These are phyloP conservation scores for Drechslerella dactyloides DNA, from an alignment of 2,329 filamentous ascomycete species.

Conservation along the genomic window DNA sequence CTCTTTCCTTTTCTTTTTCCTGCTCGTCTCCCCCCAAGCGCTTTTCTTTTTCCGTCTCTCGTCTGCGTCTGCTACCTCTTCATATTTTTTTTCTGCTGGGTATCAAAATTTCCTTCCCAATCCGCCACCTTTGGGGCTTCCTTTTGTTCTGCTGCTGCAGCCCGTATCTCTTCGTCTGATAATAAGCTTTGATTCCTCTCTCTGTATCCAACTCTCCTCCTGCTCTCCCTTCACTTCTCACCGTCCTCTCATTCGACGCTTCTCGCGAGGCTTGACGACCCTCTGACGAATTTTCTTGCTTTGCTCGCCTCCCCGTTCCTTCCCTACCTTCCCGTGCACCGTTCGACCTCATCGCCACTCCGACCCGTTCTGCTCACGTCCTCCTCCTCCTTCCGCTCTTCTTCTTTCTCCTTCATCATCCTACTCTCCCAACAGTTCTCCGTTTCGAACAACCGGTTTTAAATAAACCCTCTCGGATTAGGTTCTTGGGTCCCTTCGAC, in stretches of 20 bases:
- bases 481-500: constrained; percentile 32
- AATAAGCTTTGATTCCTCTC: constrained; percentile 48
- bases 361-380: constrained; percentile 8
- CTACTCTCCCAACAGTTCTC: not conserved
- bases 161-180: constrained; percentile 49
- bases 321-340: constrained; percentile 13
- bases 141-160: constrained; percentile 12
- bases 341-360: constrained; percentile 16
- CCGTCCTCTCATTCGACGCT: constrained; percentile 43
- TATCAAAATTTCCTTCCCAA: constrained; percentile 51
- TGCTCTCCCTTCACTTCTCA: constrained; percentile 2
- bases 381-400: constrained; percentile 8
- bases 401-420: not conserved
- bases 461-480: constrained; percentile 27
- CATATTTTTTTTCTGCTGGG: constrained; percentile 20
- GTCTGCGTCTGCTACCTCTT: constrained; percentile 10
- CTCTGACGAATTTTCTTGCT: constrained; percentile 44
- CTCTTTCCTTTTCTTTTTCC: not conserved
- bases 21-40: not conserved
- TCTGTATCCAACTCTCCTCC: constrained; percentile 9
- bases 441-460: constrained; percentile 39
- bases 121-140: constrained; percentile 44
- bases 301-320: constrained; percentile 18
- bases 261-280: constrained; percentile 50
- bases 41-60: constrained; percentile 3